These are phyloP conservation scores for Plasmodium adleri DNA, from an alignment of 169 alveolate species.

Conservation along the genomic window DNA sequence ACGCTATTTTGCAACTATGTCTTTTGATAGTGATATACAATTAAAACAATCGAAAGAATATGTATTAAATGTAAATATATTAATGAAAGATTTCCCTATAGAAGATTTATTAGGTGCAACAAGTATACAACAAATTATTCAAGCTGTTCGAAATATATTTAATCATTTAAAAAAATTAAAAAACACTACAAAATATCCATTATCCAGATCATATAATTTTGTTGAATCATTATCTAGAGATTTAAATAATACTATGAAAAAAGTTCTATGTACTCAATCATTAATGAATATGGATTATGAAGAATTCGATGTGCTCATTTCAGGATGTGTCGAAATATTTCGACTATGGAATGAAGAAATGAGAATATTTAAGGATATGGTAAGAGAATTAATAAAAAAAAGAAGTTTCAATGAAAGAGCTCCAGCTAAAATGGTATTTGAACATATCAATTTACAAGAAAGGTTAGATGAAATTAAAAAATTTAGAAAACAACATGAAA, in stretches of 20 bases:
- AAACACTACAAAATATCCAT: constrained; percentile 91
- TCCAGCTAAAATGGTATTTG: constrained; percentile 90
- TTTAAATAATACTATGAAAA: constrained; percentile 75
- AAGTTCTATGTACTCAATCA: constrained; percentile 76
- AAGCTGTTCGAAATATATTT: constrained; percentile 93
- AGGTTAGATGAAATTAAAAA: constrained; percentile 92
- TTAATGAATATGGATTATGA: constrained; percentile 91
- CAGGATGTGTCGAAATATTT: constrained; percentile 91
- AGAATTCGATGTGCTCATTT: constrained; percentile 88
- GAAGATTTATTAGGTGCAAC: constrained; percentile 93
- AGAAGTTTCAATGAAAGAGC: constrained; percentile 90
- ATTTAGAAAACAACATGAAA: constrained; percentile 94
- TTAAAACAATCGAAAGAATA: constrained; percentile 92
- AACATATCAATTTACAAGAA: constrained; percentile 88
- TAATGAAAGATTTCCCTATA: constrained; percentile 97
- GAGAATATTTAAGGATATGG: constrained; percentile 91
- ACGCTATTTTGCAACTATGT: constrained; percentile 92
- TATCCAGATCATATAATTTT: constrained; percentile 91
- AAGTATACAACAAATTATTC: constrained; percentile 89
- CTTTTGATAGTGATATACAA: constrained; percentile 96
- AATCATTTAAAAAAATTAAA: constrained; percentile 92
- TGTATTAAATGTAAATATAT: constrained; percentile 90
- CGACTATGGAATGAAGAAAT: constrained; percentile 95
- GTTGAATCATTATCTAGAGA: constrained; percentile 95
- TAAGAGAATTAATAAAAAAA: constrained; percentile 88